Evolutionary conservation across 257 asterid genomes (phyloP), one percentile per base, ranked within the genome.

Genomic region (Jasminum sambac): DNA sequence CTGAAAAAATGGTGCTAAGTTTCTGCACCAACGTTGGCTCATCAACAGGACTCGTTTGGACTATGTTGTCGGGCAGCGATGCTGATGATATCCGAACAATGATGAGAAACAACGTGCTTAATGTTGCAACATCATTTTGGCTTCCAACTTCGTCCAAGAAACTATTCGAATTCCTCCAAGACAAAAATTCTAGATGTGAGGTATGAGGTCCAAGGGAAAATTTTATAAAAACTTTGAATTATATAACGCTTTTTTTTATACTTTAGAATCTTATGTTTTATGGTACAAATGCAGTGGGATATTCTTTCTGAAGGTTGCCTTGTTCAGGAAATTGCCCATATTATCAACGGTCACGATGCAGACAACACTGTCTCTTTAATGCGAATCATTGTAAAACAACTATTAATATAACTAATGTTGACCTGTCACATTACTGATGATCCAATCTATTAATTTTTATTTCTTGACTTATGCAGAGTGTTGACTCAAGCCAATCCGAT

Each of bases 301-400:
- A 93, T 93, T 66, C 94, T 93, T 6, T 93, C 98, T 6, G 90
- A 93, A 41, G 98, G 97, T 16, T 97, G 95, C 36, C 90, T 90
- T 10, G 97, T 90, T 64, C 97, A 90, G 84, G 98, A 93, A 82
- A 90, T 90, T 95, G 96, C 96, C 1, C 96, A 92, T 59, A 88
- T 92, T 24, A 96, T 96, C 12, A 90, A 88, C 68, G 98, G 98
- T 36, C 96, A 90, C 0, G 95, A 93, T 76, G 95, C 95, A 0
- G 95, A 95, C 5, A 93, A 93, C 48, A 76, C 96, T 0, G 97
- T 93, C 46, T 93, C 98, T 41, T 74, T 93, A 38, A 81, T 93
- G 10, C 96, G 97, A 12, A 96, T 93, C 37, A 89, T 83, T 11
- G 98, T 93, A 81, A 84, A 90, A 30, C 4, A 30, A 11, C 43